Evolutionary conservation across 352 stramenopile genomes (phyloP), one percentile per base, ranked within the genome.

Genomic region (Pythium myriotylum): DNA sequence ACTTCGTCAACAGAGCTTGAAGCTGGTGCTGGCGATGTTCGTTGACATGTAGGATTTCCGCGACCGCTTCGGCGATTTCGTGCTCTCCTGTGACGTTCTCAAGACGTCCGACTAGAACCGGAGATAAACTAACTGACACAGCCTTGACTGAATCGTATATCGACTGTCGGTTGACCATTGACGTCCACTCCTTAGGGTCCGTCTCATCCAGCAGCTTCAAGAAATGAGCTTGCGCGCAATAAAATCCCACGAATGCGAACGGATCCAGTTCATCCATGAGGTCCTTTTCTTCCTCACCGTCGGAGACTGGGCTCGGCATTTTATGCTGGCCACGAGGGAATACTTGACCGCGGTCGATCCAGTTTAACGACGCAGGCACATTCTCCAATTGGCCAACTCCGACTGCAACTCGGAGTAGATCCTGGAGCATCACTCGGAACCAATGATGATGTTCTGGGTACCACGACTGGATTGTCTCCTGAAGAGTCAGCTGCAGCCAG

Each of bases 221-320:
- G 8, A 39, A 13, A 16, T 24, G 51, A 6, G 51, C 35, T 24
- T 58, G 51, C 17, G 22, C 51, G 16, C 53, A 60, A 27, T 52
- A 60, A 19, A 35, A 60, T n/a, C 53, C 53, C 24, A 60, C 10
- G 9, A 60, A 52, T 27, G 53, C 53, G 40, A 52, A 62, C 37
- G 45, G 10, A 40, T 54, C 46, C 20, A 42, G 24, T 19, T 17
- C 32, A 9, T 24, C 23, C 5, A 19, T 12, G 22, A 53, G 29
- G 29, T 35, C 23, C 4, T 5, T 20, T 45, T 22, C 32, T 5
- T 46, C 17, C 37, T 9, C 26, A 29, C 5, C 14, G 13, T 10
- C 4, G 14, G 42, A 4, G 5, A 19, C 48, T 40, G 17, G 5
- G 23, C 24, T n/a, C n/a, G n/a, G n/a, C n/a, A n/a, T 24, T 14